These are phyloP conservation scores for Cucumis hystrix DNA, from an alignment of 306 rosid species.

Conservation along the genomic window DNA sequence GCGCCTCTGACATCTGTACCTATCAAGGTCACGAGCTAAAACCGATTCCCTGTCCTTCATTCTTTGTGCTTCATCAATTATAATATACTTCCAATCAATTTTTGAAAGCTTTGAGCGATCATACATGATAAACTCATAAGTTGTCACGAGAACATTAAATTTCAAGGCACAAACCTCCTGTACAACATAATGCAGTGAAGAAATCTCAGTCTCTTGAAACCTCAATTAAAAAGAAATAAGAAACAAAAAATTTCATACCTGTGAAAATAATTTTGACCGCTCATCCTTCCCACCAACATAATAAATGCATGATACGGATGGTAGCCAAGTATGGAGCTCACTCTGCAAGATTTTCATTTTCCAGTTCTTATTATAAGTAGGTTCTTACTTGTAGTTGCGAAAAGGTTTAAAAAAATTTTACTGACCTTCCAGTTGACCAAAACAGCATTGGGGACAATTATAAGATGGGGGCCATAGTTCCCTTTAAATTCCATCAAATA, in stretches of 20 bases:
- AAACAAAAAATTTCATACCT: conserved; percentile 38
- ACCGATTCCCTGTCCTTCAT: conserved; percentile 99
- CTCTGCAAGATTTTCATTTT: conserved; percentile 46
- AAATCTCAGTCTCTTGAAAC: conserved; percentile 6
- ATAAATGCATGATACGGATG: conserved; percentile 85
- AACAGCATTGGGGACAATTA: conserved; percentile 97
- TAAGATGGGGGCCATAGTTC: conserved; percentile 99
- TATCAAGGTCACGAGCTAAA: conserved; percentile 95
- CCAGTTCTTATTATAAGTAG: conserved; percentile 7
- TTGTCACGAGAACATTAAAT: conserved; percentile 95
- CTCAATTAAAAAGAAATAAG: conserved; percentile 12
- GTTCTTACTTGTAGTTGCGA: background rate
- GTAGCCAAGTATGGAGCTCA: conserved; percentile 81
- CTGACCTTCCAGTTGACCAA: conserved; percentile 97
- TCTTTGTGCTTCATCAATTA: conserved; percentile 98
- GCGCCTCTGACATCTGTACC: conserved; percentile 92
- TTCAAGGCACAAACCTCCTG: conserved; percentile 94
- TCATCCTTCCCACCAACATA: conserved; percentile 95
- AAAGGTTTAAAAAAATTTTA: background rate
- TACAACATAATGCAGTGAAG: conserved; percentile 10
- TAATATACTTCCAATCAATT: conserved; percentile 90
- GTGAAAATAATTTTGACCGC: conserved; percentile 81
- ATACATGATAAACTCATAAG: conserved; percentile 99
- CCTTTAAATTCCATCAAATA: conserved; percentile 98
- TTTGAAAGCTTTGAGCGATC: conserved; percentile 94